These are phyloP conservation scores for Miamiensis avidus DNA, from an alignment of 169 alveolate genomes.

Conservation along the genomic window DNA sequence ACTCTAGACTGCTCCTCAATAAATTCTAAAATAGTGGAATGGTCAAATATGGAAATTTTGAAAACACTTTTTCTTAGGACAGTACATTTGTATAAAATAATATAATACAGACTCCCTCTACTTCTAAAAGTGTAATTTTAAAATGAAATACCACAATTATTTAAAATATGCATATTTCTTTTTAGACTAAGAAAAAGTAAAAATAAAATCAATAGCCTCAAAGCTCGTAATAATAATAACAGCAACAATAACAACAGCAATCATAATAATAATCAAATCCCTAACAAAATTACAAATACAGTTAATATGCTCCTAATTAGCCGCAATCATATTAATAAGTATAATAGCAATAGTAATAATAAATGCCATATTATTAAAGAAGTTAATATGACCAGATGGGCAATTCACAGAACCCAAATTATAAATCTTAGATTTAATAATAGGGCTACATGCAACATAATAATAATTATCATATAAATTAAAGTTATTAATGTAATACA, in stretches of 20 bases:
- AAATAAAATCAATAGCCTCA: too few species aligned
- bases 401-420: too few species aligned
- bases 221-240: not conserved
- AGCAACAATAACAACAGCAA: not conserved
- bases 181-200: not conserved
- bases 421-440: too few species aligned
- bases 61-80: conserved; percentile 14
- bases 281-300: not conserved
- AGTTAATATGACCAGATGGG: too few species aligned
- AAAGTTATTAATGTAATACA: too few species aligned
- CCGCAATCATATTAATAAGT: conserved; percentile 1
- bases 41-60: conserved; percentile 24
- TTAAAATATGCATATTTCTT: not conserved
- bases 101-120: not conserved
- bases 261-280: too few species aligned
- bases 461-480: too few species aligned
- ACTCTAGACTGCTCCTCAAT: conserved; percentile 1
- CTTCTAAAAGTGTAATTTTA: not conserved
- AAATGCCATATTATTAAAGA: not conserved
- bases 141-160: not conserved
- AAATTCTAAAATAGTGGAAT: conserved; percentile 1
- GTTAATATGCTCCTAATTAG: not conserved
- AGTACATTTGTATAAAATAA: conserved; percentile 3
- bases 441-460: too few species aligned
- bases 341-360: too few species aligned